phyloP scores from a whole-genome alignment of 2,329 filamentous ascomycete species.

The Colletotrichum sp. region DNA sequence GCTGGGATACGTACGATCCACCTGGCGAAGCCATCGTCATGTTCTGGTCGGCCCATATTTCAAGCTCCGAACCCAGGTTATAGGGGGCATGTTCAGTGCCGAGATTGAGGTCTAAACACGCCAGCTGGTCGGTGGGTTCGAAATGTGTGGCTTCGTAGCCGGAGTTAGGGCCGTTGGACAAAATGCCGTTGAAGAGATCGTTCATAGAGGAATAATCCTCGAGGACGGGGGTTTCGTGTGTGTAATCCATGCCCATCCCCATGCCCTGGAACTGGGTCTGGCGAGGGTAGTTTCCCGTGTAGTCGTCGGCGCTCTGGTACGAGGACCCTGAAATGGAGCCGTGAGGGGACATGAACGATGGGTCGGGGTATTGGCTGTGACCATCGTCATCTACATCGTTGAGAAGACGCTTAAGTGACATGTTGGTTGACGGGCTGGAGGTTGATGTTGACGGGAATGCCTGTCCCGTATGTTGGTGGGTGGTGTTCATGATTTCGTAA shows the following conservation, averaged over 20 bases:
- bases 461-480: background rate
- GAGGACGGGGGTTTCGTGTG: background rate
- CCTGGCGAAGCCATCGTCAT: background rate
- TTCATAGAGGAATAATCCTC: background rate
- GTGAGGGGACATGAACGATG: slow-evolving; percentile 2
- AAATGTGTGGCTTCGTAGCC: background rate
- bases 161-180: background rate
- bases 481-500: background rate
- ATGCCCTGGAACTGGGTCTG: background rate
- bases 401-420: slow-evolving; percentile 20
- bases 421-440: background rate
- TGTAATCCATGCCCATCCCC: background rate
- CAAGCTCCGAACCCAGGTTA: background rate
- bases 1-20: background rate
- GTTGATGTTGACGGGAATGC: background rate
- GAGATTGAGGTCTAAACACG: background rate
- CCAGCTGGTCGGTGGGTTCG: background rate
- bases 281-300: background rate
- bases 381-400: slow-evolving; percentile 15
- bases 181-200: background rate
- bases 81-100: background rate
- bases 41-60: background rate
- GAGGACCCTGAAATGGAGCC: slow-evolving; percentile 8
- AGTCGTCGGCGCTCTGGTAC: slow-evolving; percentile 12
- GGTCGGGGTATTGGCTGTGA: background rate